Evolutionary conservation across 495 filamentous ascomycete genomes (phyloP), one percentile per base, ranked within the genome.

Genomic region (Penicillium egyptiacum): DNA sequence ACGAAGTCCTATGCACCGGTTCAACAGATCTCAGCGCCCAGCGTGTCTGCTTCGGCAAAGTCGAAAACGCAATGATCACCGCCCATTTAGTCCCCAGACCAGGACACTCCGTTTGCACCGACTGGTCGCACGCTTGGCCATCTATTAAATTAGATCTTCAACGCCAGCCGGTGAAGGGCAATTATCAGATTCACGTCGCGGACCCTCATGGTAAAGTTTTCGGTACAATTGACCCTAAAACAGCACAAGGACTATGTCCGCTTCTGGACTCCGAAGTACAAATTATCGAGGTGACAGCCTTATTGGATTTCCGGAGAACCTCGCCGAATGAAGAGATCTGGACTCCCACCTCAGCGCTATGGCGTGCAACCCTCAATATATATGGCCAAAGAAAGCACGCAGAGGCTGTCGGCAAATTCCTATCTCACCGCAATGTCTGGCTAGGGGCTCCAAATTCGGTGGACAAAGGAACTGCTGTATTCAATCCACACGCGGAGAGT

Each of bases 11-110:
- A 59, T 72, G 77, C 42, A 79, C 73, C 1, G 75, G 76, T 1
- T 75, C 71, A 0, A 71, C 72, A 19, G 69, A 79, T 52, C 64
- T 79, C 55, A 75, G 74, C 52, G 52, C 56, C 19, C 81, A 87
- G 62, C 85, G 90, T 62, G 88, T 97, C 25, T 97, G 94, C 72
- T 92, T 90, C 66, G 94, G 94, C 8, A 87, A 86, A 68, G 65
- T 97, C 19, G 83, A 90, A 37, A 78, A 79, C 19, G 85, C 86
- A 4, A 86, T 73, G 49, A 75, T 96, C 55, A 86, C 87, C 39
- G 86, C 88, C 19, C 78, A 85, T 58, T 65, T 73, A 14, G 81
- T 96, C 2, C 92, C 88, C 0, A 86, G 83, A 57, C 85, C 85
- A 3, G 75, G 77, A 16, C 71, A 82, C 47, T 70, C 77, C 14